phyloP scores from a whole-genome alignment of 441 rosid species.

The Biscutella auriculata region DNA sequence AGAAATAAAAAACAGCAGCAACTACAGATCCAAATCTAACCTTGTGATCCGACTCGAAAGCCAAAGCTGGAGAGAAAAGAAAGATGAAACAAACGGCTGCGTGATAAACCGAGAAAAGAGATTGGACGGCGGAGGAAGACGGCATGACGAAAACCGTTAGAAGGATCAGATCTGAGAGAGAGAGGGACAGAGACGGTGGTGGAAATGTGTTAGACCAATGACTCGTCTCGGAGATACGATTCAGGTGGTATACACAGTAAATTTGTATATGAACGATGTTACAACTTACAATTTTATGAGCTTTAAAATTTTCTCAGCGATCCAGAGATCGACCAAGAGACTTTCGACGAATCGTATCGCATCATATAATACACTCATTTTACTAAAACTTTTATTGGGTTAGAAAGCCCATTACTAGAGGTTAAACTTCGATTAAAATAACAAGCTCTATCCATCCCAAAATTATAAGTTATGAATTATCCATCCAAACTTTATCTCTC shows the following conservation, averaged over 20 bases:
- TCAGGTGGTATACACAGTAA: slow-evolving; percentile 1
- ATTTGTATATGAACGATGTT: not conserved
- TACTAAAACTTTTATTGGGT: too few species aligned
- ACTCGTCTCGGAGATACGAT: slow-evolving; percentile 13
- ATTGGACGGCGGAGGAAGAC: slow-evolving; percentile 14
- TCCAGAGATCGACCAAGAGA: not conserved
- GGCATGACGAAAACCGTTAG: slow-evolving; percentile 9
- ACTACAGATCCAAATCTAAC: slow-evolving; percentile 14
- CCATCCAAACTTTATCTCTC: too few species aligned
- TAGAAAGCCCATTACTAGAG: too few species aligned
- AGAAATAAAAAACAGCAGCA: not conserved
- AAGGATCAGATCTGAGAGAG: slow-evolving; percentile 20
- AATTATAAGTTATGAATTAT: too few species aligned
- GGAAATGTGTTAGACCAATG: slow-evolving; percentile 2
- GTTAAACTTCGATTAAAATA: too few species aligned
- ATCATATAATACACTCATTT: not conserved
- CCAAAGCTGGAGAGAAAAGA: slow-evolving; percentile 14
- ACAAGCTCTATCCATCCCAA: too few species aligned
- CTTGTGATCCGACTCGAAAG: slow-evolving; percentile 23
- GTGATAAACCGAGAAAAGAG: slow-evolving; percentile 6
- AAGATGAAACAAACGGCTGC: slow-evolving; percentile 6
- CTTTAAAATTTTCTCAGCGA: not conserved
- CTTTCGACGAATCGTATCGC: not conserved
- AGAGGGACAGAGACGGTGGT: slow-evolving; percentile 4
- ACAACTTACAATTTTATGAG: not conserved